These are phyloP conservation scores for Meripilus lineatus DNA, from an alignment of 1,284 basidiomycete species.

Conservation along the genomic window DNA sequence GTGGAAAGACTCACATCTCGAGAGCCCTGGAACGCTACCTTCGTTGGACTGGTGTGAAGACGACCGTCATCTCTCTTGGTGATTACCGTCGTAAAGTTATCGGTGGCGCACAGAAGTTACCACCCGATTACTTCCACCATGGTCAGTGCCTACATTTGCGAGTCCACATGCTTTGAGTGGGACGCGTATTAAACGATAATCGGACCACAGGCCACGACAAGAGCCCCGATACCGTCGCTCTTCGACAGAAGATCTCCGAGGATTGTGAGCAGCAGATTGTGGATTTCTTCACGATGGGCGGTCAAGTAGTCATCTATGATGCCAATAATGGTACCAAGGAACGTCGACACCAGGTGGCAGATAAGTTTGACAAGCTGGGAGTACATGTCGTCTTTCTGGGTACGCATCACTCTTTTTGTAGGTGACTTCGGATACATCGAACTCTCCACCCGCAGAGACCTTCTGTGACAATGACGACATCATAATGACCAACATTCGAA, in stretches of 20 bases:
- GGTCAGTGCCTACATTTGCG: constrained; percentile 32
- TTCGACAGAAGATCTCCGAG: constrained; percentile 70
- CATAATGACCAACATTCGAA: constrained; percentile 91
- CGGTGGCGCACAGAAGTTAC: constrained; percentile 84
- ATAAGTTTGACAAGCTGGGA: constrained; percentile 80
- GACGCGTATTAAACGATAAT: too few species aligned
- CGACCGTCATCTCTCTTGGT: constrained; percentile 89
- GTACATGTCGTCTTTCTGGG: constrained; percentile 94
- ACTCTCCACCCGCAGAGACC: constrained; percentile 53
- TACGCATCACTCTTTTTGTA: constrained; percentile 31
- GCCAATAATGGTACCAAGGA: constrained; percentile 90
- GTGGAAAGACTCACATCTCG: constrained; percentile 96
- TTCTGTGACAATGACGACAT: constrained; percentile 88
- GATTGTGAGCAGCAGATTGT: constrained; percentile 87
- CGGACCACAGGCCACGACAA: too few species aligned
- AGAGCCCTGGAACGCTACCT: constrained; percentile 94
- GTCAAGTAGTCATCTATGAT: constrained; percentile 98
- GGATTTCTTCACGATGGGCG: constrained; percentile 84
- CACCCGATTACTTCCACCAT: constrained; percentile 87
- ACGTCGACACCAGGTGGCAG: constrained; percentile 66
- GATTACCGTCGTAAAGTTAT: constrained; percentile 91
- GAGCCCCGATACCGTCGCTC: constrained; percentile 70
- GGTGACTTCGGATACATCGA: not conserved
- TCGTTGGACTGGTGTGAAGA: constrained; percentile 97
- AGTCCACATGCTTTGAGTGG: not conserved